Conservation (phyloP, 1,284 basidiomycete genomes). For the Gomphus bonarii region DNA sequence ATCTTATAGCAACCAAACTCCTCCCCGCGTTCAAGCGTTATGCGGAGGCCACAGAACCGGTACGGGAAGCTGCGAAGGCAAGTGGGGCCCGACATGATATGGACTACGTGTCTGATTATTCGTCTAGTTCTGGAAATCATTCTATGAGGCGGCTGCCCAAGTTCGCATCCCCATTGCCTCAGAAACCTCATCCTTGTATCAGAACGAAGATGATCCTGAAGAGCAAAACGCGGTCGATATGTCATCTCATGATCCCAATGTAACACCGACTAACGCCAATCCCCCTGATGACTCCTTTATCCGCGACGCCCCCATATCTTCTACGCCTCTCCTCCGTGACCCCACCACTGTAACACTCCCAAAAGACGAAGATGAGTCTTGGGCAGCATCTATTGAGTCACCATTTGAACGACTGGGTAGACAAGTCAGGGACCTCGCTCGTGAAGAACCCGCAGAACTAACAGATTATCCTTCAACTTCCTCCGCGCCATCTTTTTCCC, state of each 20-base stretch:
- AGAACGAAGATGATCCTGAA: slow-evolving; percentile 22
- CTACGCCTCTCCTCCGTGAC: slow-evolving; percentile 51
- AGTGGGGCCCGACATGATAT: slow-evolving; percentile 16
- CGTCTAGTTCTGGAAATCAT: slow-evolving; percentile 85
- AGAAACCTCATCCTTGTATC: slow-evolving; percentile 37
- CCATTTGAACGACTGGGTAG: slow-evolving; percentile 67
- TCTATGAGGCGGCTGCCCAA: slow-evolving; percentile 87
- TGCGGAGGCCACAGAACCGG: slow-evolving; percentile 77
- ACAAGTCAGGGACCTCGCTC: slow-evolving; percentile 49
- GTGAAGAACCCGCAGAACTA: slow-evolving; percentile 28
- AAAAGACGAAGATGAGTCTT: slow-evolving; percentile 39
- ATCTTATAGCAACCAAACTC: slow-evolving; percentile 72
- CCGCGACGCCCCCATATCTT: slow-evolving; percentile 58
- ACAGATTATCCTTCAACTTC: slow-evolving; percentile 10
- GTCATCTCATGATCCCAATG: slow-evolving; percentile 1
- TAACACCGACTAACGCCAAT: slow-evolving; percentile 26
- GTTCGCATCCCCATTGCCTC: slow-evolving; percentile 68
- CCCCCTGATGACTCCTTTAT: slow-evolving; percentile 55
- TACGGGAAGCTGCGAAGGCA: slow-evolving; percentile 81
- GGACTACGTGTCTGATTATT: background rate
- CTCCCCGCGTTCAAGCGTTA: slow-evolving; percentile 85
- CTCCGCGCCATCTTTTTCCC: slow-evolving; percentile 13
- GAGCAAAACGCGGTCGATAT: slow-evolving; percentile 23
- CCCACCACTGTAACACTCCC: slow-evolving; percentile 26
- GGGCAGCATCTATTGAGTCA: slow-evolving; percentile 62